Evolutionary conservation across 2,329 filamentous ascomycete species (phyloP).

Genomic region (Sporothrix schenckii): DNA sequence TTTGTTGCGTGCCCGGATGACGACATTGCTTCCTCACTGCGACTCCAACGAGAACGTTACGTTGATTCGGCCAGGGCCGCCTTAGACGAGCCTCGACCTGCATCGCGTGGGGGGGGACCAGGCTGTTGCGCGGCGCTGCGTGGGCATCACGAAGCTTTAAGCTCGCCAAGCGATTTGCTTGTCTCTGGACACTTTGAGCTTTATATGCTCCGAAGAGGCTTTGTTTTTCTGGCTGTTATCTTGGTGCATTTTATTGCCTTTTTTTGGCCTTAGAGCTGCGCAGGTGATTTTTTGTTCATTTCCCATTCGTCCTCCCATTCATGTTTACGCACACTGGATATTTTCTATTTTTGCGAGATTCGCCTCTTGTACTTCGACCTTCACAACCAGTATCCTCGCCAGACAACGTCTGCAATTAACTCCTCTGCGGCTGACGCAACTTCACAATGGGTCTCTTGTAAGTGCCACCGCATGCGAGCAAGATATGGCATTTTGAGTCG

Average conservation of each 20-base stretch:
- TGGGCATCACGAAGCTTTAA: constrained; percentile 4
- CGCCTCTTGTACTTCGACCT: not conserved
- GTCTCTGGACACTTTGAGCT: not conserved
- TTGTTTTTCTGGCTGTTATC: not conserved
- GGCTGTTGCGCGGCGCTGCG: constrained; percentile 14
- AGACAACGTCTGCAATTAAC: not conserved
- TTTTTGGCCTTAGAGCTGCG: not conserved
- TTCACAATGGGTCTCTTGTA: constrained; percentile 36
- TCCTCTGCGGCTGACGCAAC: not conserved
- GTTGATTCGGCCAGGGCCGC: constrained; percentile 30
- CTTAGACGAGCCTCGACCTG: not conserved
- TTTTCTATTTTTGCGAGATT: not conserved
- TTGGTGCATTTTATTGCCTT: not conserved
- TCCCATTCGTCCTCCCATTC: no score
- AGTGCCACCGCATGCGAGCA: constrained; percentile 13
- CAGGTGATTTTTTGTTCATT: not conserved
- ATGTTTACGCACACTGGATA: not conserved
- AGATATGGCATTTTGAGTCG: not conserved
- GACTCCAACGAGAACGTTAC: not conserved
- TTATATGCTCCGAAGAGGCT: no score
- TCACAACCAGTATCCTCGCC: not conserved
- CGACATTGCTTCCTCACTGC: constrained; percentile 34
- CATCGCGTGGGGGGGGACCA: constrained; percentile 27
- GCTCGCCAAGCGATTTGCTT: not conserved
- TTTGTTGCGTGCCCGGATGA: constrained; percentile 37